Base-by-base conservation (phyloP, 441 rosid genomes). In the Croton laevigatus region DNA sequence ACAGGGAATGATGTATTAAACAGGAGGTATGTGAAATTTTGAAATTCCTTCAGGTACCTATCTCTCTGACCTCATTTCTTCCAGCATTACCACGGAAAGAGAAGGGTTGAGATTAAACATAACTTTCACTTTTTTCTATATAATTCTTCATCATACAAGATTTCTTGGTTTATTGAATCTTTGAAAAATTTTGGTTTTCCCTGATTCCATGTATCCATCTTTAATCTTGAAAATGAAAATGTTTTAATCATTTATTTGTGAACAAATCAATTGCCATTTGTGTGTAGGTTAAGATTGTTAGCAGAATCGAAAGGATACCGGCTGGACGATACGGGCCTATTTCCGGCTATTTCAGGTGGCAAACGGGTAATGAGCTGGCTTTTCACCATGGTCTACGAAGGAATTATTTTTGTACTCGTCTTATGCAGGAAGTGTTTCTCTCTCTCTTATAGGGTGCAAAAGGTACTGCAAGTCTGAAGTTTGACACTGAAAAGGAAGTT, bases 1-100 rank as follows among this genome's bases (percentile, higher is more conserved):
- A 94, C 97, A 13, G 98, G 97, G 46, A 89, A 91, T 82, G 97
- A 91, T 54, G 91, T 90, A 53, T 73, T 94, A 59, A 94, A 94
- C 82, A 82, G 98, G 75, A 87, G 97, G 98, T 87, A 71, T 7
- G 58, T 5, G 59, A 16, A 27, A 23, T 22, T 36, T 46, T 54
- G 0, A 53, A 4, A 27, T 34, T 71, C 53, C 27, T 38, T 27
- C 13, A 22, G 19, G 38, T 32, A 42, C 6, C 65, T 19, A 22
- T 27, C 1, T 27, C 2, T 27, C 65, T 48, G 5, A n/a, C 6
- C 52, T n/a, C 48, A 14, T 48, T 48, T 11, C 48, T 12, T 17
- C 52, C 52, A 48, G 16, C 52, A 48, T 48, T 17, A 48, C 52
- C 48, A 14, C n/a, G 5, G 17, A 48, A 48, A 48, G 19, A 48